phyloP scores from a whole-genome alignment of 192 early-diverging fungal genomes.

The Rhizoclosmatium globosum region DNA sequence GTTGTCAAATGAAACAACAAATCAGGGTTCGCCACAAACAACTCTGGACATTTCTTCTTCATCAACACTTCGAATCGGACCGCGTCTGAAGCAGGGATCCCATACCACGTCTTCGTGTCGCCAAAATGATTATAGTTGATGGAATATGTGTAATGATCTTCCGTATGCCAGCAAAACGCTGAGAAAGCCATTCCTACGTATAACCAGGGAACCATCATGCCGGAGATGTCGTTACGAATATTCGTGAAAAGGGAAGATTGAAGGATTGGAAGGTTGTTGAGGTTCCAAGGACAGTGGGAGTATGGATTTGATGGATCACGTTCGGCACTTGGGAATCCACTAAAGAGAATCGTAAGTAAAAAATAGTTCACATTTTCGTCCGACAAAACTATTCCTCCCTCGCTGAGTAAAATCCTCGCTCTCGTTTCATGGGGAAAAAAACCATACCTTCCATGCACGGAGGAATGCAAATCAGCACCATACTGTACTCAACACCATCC shows the following conservation, averaged over 20 bases:
- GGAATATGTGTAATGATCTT: slow-evolving; percentile 96
- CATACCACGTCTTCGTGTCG: slow-evolving; percentile 98
- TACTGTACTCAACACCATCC: slow-evolving; percentile 95
- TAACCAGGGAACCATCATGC: slow-evolving; percentile 98
- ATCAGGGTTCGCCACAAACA: slow-evolving; percentile 92
- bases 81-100: slow-evolving; percentile 83
- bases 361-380: no score
- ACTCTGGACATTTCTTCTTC: slow-evolving; percentile 79
- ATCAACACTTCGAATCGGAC: slow-evolving; percentile 86
- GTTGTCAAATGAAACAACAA: slow-evolving; percentile 94
- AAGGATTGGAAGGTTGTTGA: slow-evolving; percentile 86
- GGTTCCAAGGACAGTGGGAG: slow-evolving; percentile 81
- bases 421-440: slow-evolving; percentile 11
- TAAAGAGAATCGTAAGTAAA: slow-evolving; percentile 31
- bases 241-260: slow-evolving; percentile 85
- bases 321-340: slow-evolving; percentile 84
- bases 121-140: slow-evolving; percentile 96
- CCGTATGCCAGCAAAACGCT: slow-evolving; percentile 98
- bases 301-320: slow-evolving; percentile 73
- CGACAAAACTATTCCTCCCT: no score
- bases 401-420: neutral
- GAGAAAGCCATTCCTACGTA: slow-evolving; percentile 96
- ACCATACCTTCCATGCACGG: slow-evolving; percentile 83
- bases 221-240: slow-evolving; percentile 92
- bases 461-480: slow-evolving; percentile 93